A percentile compares a stretch with the other conserved stretches of the same genome.
Evolutionary conservation across 306 rosid genomes (phyloP).

Genomic region (Quercus parvula): DNA sequence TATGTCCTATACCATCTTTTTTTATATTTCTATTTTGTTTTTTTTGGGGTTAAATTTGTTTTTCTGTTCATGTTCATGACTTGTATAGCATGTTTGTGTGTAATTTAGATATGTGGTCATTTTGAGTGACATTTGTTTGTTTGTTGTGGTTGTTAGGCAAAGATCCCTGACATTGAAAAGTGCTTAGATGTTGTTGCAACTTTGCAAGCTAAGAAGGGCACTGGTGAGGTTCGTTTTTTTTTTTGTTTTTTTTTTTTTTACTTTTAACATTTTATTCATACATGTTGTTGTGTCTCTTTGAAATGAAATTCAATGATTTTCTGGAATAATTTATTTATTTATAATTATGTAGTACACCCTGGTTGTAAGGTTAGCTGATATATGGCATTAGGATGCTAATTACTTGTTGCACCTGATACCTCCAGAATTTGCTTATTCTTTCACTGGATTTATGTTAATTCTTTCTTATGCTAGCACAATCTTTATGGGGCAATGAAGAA

Average conservation of each 20-base stretch:
- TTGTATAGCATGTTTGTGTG: background rate
- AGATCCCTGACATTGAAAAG: conserved; percentile 93
- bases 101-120: background rate
- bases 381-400: background rate
- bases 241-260: background rate
- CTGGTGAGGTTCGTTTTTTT: conserved; percentile 87
- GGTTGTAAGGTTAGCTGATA: background rate
- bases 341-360: background rate
- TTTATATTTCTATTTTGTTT: background rate
- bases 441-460: background rate
- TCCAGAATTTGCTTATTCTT: background rate
- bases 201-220: conserved; percentile 82
- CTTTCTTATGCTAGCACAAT: background rate
- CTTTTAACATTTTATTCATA: background rate
- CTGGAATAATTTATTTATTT: too few species aligned
- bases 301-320: background rate
- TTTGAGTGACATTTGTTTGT: conserved; percentile 9
- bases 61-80: background rate
- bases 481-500: background rate
- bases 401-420: background rate
- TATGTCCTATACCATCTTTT: background rate
- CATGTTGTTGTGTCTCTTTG: background rate
- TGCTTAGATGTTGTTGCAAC: conserved; percentile 83
- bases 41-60: background rate
- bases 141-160: conserved; percentile 61